Base-by-base conservation (phyloP, 1,284 basidiomycete genomes). In the Fomes fomentarius region DNA sequence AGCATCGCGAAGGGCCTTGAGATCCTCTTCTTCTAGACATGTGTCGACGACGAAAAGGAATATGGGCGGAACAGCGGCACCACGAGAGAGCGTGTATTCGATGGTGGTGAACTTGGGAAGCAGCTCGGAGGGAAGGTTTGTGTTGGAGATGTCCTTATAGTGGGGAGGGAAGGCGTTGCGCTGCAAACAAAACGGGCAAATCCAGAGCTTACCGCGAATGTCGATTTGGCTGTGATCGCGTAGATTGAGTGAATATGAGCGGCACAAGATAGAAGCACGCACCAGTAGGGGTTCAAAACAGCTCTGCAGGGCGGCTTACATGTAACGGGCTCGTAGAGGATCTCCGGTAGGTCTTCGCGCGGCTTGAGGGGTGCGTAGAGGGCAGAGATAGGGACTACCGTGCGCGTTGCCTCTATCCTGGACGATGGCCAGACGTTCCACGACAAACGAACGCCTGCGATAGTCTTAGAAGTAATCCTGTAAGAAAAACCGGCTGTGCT, bases 351-450 rank as follows among this genome's bases (percentile, higher is more conserved):
- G 70, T 98, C 96, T 63, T 96, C 94, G 53, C 96, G 83, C 64
- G 93, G 84, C 77, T 98, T 99, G 65, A 99, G 79, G 15, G 97
- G 96, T 0, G 94, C 96, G 78, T 99, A 99, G n/a, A 99, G 82
- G 14, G 96, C 94, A 26, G 95, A 89, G 69, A 99, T 98, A 63
- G 96, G 96, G 7, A 99, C 96, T 43, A 99, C 97, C 11, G 95
- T 99, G 64, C 97, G 83, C 39, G 96, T 98, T 9, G 96, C 94
- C 76, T 99, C 97, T 76, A 98, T 94, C 65, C 96, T 87, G 60
- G 94, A 95, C 37, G 95, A 96, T 1, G 96, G 95, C 94, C 96
- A 99, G 54, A 96, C 94, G 74, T 99, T 99, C 96, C 96, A 98
- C 54, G 94, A 96, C 66, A 96, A 80, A 56, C 94, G 84, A 43